Conservation (phyloP, 371 early-diverging fungal genomes). For the Mucor lusitanicus region DNA sequence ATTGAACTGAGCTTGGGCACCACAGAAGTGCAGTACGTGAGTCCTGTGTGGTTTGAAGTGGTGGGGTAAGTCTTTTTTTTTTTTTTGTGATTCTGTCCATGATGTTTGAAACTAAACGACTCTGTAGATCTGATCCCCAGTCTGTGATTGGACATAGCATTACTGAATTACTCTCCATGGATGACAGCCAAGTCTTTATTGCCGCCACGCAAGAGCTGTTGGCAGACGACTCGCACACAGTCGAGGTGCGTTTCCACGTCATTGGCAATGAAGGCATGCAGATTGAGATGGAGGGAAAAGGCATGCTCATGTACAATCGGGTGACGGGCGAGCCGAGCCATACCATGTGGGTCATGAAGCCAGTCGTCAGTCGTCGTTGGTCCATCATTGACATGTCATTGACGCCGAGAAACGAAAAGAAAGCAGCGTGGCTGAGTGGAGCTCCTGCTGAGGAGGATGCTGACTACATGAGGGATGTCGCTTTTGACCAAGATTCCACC, state of each 20-base stretch:
- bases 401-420: constrained; percentile 10
- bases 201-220: constrained; percentile 70
- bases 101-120: too few species aligned
- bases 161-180: constrained; percentile 42
- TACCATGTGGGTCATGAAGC: constrained; percentile 86
- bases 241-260: constrained; percentile 76
- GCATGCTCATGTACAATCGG: constrained; percentile 84
- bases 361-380: constrained; percentile 37
- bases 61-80: constrained; percentile 56
- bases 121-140: constrained; percentile 57
- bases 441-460: neutral
- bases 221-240: constrained; percentile 70
- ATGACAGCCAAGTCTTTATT: constrained; percentile 64
- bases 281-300: constrained; percentile 85
- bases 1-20: constrained; percentile 60
- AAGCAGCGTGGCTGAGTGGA: neutral
- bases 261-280: constrained; percentile 43
- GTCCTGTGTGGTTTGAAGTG: constrained; percentile 62
- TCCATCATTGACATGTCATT: constrained; percentile 23
- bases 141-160: constrained; percentile 50
- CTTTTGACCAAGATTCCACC: constrained; percentile 4
- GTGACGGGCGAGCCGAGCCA: constrained; percentile 70
- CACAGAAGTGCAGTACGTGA: constrained; percentile 53
- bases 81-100: neutral
- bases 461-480: neutral